A percentile compares a stretch with the other conserved stretches of the same genome.
phyloP scores from a whole-genome alignment of 2,329 filamentous ascomycete genomes.

The Beauveria scarabaeidicola region DNA sequence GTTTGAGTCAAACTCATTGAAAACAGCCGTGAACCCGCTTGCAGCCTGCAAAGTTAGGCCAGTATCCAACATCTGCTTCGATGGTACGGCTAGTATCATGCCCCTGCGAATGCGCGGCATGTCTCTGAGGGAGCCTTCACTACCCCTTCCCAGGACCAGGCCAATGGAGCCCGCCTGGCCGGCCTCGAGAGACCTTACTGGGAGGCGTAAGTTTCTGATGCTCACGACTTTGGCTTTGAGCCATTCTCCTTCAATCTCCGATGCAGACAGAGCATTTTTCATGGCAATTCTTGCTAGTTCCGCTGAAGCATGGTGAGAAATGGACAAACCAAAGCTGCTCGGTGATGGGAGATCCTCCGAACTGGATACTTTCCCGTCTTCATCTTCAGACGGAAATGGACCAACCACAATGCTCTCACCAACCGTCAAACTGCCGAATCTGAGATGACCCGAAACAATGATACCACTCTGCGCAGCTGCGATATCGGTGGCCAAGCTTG shows the following conservation, averaged over 20 bases:
- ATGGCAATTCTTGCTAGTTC: slow-evolving; percentile 45
- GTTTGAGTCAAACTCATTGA: slow-evolving; percentile 54
- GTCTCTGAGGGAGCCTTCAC: slow-evolving; percentile 11
- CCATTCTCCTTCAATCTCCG: slow-evolving; percentile 60
- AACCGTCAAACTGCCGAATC: slow-evolving; percentile 68
- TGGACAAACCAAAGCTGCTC: slow-evolving; percentile 40
- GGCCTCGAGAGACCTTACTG: slow-evolving; percentile 64
- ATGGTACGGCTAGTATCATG: slow-evolving; percentile 67
- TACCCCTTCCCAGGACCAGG: slow-evolving; percentile 47
- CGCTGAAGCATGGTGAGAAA: slow-evolving; percentile 44
- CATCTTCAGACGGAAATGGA: slow-evolving; percentile 58
- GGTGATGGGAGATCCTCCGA: slow-evolving; percentile 40
- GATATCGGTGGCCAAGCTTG: slow-evolving; percentile 14
- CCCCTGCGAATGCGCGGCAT: slow-evolving; percentile 58
- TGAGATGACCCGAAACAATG: slow-evolving; percentile 79
- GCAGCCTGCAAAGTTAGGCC: slow-evolving; percentile 54
- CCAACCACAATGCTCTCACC: slow-evolving; percentile 74
- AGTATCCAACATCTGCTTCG: slow-evolving; percentile 47
- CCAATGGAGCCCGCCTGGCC: slow-evolving; percentile 90
- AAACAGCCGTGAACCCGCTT: slow-evolving; percentile 62
- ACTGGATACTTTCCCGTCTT: slow-evolving; percentile 29
- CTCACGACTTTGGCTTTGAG: slow-evolving; percentile 72
- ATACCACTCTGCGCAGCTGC: slow-evolving; percentile 40
- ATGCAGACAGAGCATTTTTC: slow-evolving; percentile 43
- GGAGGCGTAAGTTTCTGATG: slow-evolving; percentile 77